A percentile compares a stretch with the other conserved stretches of the same genome.
phyloP scores from a whole-genome alignment of 2,329 filamentous ascomycete genomes.

The Leptographium flavum region DNA sequence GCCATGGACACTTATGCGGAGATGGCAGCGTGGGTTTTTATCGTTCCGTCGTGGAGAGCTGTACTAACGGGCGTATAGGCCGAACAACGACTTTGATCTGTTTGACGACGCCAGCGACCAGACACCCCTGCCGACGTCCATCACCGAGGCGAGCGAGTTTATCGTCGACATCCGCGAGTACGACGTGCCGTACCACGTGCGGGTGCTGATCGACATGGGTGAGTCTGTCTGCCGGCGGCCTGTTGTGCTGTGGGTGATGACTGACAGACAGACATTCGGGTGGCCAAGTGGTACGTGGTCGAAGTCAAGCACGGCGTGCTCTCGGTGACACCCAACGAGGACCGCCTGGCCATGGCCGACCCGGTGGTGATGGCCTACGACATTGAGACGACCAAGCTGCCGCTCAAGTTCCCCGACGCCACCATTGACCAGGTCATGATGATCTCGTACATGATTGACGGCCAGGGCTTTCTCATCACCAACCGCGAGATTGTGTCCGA shows the following conservation, averaged over 20 bases:
- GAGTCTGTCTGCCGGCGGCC: conserved; percentile 11
- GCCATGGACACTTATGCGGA: conserved; percentile 98
- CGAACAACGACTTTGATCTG: conserved; percentile 68
- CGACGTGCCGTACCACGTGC: conserved; percentile 97
- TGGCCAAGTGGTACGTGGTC: conserved; percentile 93
- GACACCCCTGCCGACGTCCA: conserved; percentile 58
- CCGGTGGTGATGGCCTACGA: conserved; percentile 98
- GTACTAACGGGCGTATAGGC: neutral
- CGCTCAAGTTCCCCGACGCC: conserved; percentile 91
- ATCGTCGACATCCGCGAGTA: conserved; percentile 98
- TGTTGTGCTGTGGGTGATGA: too few relatives aligned
- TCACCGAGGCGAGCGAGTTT: conserved; percentile 86
- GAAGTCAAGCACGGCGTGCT: conserved; percentile 85
- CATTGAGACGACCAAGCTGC: conserved; percentile 94
- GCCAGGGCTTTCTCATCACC: conserved; percentile 92
- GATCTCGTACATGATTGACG: conserved; percentile 99
- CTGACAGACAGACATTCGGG: conserved; percentile 59
- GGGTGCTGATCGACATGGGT: conserved; percentile 94
- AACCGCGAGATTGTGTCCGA: conserved; percentile 96
- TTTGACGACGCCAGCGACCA: conserved; percentile 82
- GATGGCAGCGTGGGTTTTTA: conserved; percentile 59
- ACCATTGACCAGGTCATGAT: conserved; percentile 97
- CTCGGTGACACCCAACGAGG: conserved; percentile 71
- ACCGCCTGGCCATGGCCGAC: conserved; percentile 78
- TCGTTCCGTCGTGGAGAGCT: neutral